Base-by-base conservation (phyloP, 2,329 filamentous ascomycete genomes). In the Cercospora sp. region DNA sequence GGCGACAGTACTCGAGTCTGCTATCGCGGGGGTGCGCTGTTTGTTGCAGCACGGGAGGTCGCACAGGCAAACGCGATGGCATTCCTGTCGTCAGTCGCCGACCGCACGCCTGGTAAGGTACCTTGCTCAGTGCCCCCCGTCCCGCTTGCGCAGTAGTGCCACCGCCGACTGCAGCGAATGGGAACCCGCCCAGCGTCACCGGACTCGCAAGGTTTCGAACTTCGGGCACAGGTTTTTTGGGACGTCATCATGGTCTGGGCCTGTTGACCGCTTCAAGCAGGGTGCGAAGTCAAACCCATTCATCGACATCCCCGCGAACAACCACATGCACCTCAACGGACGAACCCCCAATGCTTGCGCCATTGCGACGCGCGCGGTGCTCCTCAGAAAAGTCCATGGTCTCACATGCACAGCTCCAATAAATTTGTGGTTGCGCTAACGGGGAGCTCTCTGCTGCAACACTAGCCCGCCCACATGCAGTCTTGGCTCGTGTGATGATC, bases 71-170 rank as follows among this genome's bases (percentile, higher is more conserved):
- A 30, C 53, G 53, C 53, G 16, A 28, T 32, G 26, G 26, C 53
- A 58, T 58, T 58, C 26, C 53, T 32, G 26, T 32, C 53, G 53
- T 24, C 53, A 58, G 24, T 24, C 24, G 24, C 26, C 53, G 53
- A 32, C 53, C 53, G 53, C 53, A 30, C 30, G 53, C 30, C 30
- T 58, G 53, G 53, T 24, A 32, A n/a, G 26, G 53, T 32, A 57
- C 53, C 53, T 57, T 28, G 53, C 53, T 32, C 53, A 30, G 16
- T 18, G 18, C 13, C n/a, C 26, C 53, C 26, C 30, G 21, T n/a
- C 53, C 53, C 53, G 53, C 53, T 10, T n/a, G 8, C 53, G 53
- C 53, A 58, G 53, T 32, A 58, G 53, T 58, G 53, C 53, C 53
- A 58, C 53, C 53, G 53, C 26, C 28, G 24, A 10, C 53, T n/a